A percentile compares a stretch with the other conserved stretches of the same genome.
phyloP scores from a whole-genome alignment of 257 asterid genomes.

The Plantago major region DNA sequence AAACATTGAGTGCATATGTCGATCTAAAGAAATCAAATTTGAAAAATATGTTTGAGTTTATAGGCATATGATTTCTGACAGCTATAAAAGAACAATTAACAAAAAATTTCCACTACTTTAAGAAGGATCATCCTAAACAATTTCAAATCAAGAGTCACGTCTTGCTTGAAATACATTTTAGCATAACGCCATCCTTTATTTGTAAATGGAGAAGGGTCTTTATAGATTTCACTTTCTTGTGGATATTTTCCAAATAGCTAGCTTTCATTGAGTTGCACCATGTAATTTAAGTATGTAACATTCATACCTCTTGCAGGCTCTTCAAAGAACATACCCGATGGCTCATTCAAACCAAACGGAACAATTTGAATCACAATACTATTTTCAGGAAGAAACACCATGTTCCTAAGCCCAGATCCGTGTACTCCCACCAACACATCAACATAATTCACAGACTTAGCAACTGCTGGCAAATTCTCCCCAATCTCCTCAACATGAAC shows the following conservation, averaged over 20 bases:
- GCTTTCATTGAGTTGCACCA: conserved; percentile 44
- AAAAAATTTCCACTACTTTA: neutral
- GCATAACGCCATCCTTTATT: neutral
- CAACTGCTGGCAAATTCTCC: conserved; percentile 13
- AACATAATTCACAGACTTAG: conserved; percentile 33
- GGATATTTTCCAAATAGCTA: conserved; percentile 27
- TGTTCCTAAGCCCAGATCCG: conserved; percentile 70
- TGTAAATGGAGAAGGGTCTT: neutral
- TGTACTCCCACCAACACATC: conserved; percentile 66
- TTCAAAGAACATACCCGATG: conserved; percentile 27
- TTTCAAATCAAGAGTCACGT: neutral
- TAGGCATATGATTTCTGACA: too few species aligned
- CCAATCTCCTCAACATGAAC: conserved; percentile 26
- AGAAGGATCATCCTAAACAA: neutral
- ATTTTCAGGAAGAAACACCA: conserved; percentile 59
- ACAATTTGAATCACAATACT: conserved; percentile 50
- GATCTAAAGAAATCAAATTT: too few species aligned
- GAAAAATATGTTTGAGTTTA: too few species aligned
- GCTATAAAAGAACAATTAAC: too few species aligned
- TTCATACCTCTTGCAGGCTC: conserved; percentile 43
- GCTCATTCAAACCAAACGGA: conserved; percentile 39
- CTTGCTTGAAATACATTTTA: neutral
- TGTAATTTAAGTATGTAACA: conserved; percentile 43
- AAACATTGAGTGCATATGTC: too few species aligned
- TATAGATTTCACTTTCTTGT: neutral